Evolutionary conservation across 2,329 filamentous ascomycete species (phyloP).

Genomic region (Neonectria ditissima): DNA sequence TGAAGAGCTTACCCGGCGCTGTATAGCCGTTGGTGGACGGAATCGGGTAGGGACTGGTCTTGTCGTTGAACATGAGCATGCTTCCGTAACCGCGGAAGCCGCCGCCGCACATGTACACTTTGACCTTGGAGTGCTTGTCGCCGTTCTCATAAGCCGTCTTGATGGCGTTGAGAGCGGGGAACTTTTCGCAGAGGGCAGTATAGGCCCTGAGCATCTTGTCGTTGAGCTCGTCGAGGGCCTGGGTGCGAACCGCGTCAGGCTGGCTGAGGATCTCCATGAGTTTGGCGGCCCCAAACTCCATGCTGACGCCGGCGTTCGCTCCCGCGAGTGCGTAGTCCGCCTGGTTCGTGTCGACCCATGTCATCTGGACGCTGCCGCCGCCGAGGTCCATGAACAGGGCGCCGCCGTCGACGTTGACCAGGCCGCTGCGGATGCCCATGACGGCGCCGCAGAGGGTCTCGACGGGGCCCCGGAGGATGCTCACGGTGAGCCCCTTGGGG

Average conservation of each 20-base stretch:
- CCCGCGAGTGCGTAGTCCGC: conserved; percentile 64
- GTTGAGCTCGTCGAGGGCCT: conserved; percentile 66
- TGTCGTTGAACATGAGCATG: conserved; percentile 83
- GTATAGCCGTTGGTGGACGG: conserved; percentile 84
- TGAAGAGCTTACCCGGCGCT: conserved; percentile 71
- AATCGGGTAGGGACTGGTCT: conserved; percentile 82
- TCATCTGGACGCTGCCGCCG: conserved; percentile 76
- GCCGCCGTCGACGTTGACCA: conserved; percentile 68
- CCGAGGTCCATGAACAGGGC: conserved; percentile 90
- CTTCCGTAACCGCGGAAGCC: conserved; percentile 93
- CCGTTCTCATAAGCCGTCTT: conserved; percentile 50
- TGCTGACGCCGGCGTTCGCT: conserved; percentile 65
- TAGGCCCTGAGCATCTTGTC: conserved; percentile 71
- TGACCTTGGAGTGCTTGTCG: conserved; percentile 59
- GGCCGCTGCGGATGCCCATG: conserved; percentile 82
- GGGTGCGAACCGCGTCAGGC: conserved; percentile 46
- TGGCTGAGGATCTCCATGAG: conserved; percentile 63
- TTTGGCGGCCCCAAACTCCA: conserved; percentile 72
- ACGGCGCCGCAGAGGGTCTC: conserved; percentile 84
- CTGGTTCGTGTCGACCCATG: conserved; percentile 66
- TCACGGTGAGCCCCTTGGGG: conserved; percentile 73
- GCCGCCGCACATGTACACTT: conserved; percentile 88
- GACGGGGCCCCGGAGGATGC: conserved; percentile 80
- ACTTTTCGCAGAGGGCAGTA: conserved; percentile 59
- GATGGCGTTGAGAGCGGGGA: conserved; percentile 61